These are phyloP conservation scores for Lolium perenne DNA, from an alignment of 176 grass and related monocot genomes.

Conservation along the genomic window DNA sequence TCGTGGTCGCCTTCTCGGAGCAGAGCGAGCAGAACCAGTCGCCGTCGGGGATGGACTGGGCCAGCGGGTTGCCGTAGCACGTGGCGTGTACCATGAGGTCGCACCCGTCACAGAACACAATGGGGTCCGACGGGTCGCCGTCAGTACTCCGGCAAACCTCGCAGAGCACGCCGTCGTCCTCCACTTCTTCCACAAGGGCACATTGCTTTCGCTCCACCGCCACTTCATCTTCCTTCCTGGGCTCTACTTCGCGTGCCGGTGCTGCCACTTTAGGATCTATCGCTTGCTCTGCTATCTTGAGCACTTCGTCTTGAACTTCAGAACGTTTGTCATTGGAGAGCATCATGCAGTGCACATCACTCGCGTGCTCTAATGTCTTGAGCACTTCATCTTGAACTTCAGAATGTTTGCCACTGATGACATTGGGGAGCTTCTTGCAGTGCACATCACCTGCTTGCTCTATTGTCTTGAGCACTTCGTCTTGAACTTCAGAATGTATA, in stretches of 20 bases:
- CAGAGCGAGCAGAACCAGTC: conserved; percentile 91
- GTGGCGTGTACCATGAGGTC: conserved; percentile 92
- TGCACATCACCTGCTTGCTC: neutral
- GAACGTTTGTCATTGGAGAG: neutral
- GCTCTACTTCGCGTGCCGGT: neutral
- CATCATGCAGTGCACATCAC: neutral
- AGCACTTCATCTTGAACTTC: neutral
- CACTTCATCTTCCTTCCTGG: neutral
- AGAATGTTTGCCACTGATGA: neutral
- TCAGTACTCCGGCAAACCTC: conserved; percentile 87
- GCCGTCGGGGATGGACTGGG: conserved; percentile 72
- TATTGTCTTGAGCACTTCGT: neutral
- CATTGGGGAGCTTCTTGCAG: neutral
- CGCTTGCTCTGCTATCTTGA: neutral
- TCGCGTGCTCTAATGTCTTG: neutral
- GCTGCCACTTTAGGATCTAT: neutral
- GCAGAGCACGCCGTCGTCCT: conserved; percentile 77
- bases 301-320: conserved; percentile 12
- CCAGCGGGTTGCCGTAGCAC: conserved; percentile 85
- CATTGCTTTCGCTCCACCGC: neutral
- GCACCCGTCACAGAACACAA: conserved; percentile 96
- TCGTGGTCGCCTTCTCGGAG: neutral
- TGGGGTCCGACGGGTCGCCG: conserved; percentile 81
- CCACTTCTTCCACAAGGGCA: conserved; percentile 36
- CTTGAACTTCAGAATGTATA: neutral